A percentile compares a stretch with the other conserved stretches of the same genome.
phyloP scores from a whole-genome alignment of 768 basidiomycete species.

The Boletus rex-veris region DNA sequence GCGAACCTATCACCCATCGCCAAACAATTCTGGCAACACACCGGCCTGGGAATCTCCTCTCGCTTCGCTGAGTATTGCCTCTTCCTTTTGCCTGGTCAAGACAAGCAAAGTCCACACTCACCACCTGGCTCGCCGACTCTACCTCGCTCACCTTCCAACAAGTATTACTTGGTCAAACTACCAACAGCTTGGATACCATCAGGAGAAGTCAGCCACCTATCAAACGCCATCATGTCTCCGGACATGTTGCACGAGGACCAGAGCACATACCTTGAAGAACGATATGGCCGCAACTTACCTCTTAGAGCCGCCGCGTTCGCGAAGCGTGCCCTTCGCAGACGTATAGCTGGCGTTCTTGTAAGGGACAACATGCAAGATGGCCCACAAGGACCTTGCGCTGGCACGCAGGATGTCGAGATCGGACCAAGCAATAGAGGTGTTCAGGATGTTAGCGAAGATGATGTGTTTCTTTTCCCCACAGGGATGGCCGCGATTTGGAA shows the following conservation, averaged over 20 bases:
- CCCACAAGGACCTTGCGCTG: conserved; percentile 39
- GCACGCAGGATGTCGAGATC: conserved; percentile 42
- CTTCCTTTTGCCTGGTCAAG: conserved; percentile 54
- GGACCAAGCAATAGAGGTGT: conserved; percentile 71
- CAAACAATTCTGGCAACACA: conserved; percentile 96
- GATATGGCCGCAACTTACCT: conserved; percentile 90
- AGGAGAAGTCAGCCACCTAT: background rate
- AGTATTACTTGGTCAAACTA: conserved; percentile 48
- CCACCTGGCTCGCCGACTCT: conserved; percentile 19
- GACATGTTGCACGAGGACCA: conserved; percentile 64
- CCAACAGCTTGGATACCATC: conserved; percentile 8
- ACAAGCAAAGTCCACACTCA: conserved; percentile 22
- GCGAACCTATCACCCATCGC: conserved; percentile 56
- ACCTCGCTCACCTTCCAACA: conserved; percentile 43
- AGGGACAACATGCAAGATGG: conserved; percentile 44
- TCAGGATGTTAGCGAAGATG: conserved; percentile 68
- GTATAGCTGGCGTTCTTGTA: conserved; percentile 84
- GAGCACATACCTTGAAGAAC: conserved; percentile 81
- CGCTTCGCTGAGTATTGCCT: conserved; percentile 83
- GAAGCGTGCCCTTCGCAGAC: conserved; percentile 80
- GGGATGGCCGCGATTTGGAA: conserved; percentile 97
- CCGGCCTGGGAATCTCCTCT: conserved; percentile 86
- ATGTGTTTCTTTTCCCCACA: conserved; percentile 82
- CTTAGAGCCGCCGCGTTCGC: conserved; percentile 68
- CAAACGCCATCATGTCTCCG: conserved; percentile 3